Evolutionary conservation across 108 stramenopile genomes (phyloP), one percentile per base, ranked within the genome.

Genomic region (Chaetoceros tenuissimus): DNA sequence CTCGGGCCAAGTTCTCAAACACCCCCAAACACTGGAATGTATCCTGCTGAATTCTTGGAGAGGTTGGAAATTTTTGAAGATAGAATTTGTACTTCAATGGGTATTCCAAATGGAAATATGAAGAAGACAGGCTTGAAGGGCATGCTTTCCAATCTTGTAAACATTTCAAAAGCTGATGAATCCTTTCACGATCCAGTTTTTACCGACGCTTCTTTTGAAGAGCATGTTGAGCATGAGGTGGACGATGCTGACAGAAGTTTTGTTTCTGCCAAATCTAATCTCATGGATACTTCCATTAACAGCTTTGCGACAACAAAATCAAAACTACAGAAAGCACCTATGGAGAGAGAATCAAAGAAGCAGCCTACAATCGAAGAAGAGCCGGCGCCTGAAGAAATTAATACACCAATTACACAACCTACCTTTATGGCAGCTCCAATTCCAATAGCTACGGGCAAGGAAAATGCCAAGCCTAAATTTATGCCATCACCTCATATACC

Each of bases 211-310:
- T 40, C 8, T 40, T 40, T 40, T 40, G 34, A 40, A 5, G 34
- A 40, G 13, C 5, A 10, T 13, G 13, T 10, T 40, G 34, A 40
- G 8, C 8, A 10, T 40, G 13, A 13, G 5, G 34, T 13, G 5
- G 34, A 40, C 8, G 34, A 40, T 13, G 40, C 31, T 21, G 64
- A 72, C 51, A 46, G 29, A n/a, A 62, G 64, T 2, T 72, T 66
- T 28, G 51, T 72, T 10, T 48, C 71, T 1, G 71, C 71, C 1
- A 55, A 54, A 27, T 62, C 71, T 1, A 72, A 72, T 34, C 43
- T 72, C 1, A 62, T 72, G 60, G 71, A 72, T 58, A 40, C 34
- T 10, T 5, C 13, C 8, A 40, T 13, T 5, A 40, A 5, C 13
- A 5, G 8, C 5, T 40, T 13, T 10, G 13, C 34, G 13, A 40